Conservation (phyloP, 768 basidiomycete genomes). For the Collybia sordida region DNA sequence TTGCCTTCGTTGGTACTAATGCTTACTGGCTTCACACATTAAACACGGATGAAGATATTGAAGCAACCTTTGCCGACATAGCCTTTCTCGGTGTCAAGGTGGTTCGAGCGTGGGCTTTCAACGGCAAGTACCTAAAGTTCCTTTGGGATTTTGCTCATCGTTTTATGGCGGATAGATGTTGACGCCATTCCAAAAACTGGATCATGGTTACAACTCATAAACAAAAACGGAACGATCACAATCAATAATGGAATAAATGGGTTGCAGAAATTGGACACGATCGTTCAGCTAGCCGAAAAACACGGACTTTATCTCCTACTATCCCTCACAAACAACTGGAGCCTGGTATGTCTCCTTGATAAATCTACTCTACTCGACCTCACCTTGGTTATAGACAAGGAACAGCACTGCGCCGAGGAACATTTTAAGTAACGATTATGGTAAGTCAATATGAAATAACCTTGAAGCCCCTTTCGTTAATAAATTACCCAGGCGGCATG, state of each 20-base stretch:
- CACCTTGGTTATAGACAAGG: conserved; percentile 37
- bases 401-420: conserved; percentile 49
- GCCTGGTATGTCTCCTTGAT: conserved; percentile 21
- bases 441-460: conserved; percentile 25
- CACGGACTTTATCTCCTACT: conserved; percentile 52
- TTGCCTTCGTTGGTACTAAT: conserved; percentile 47
- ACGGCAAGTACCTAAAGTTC: conserved; percentile 33
- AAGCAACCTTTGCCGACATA: conserved; percentile 56
- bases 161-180: conserved; percentile 38
- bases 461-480: neutral
- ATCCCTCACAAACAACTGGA: conserved; percentile 62
- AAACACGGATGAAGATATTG: conserved; percentile 54
- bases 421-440: conserved; percentile 62
- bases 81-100: conserved; percentile 54
- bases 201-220: conserved; percentile 62
- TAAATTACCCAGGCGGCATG: conserved; percentile 51
- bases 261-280: conserved; percentile 60
- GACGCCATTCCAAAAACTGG: conserved; percentile 51
- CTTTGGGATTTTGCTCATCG: neutral
- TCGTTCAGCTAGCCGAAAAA: conserved; percentile 53
- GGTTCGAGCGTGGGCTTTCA: conserved; percentile 71
- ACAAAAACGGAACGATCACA: conserved; percentile 45
- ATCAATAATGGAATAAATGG: conserved; percentile 64
- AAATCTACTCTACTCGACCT: conserved; percentile 34
- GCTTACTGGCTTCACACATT: conserved; percentile 65